phyloP scores from a whole-genome alignment of 805 yeast genomes.

The Yarrowia yakushimensis region DNA sequence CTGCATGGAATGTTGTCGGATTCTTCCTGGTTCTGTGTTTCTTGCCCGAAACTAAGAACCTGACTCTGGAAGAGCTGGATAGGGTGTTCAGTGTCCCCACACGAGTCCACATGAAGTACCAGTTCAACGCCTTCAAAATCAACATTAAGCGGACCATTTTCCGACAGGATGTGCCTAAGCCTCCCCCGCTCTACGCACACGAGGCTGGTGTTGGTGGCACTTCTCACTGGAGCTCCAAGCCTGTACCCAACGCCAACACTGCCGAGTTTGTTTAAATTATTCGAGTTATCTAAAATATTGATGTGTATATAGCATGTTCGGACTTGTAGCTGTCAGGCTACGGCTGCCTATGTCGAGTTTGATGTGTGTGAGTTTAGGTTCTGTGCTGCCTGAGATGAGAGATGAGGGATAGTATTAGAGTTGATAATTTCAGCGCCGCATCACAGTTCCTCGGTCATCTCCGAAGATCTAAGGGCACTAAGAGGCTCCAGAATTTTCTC shows the following conservation, averaged over 20 bases:
- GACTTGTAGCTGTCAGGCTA: no score
- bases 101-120: conserved; percentile 51
- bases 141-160: conserved; percentile 30
- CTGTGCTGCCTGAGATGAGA: not conserved
- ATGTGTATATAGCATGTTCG: not conserved
- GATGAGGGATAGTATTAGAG: no score
- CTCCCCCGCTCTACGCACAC: conserved; percentile 22
- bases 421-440: no score
- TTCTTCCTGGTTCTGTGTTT: conserved; percentile 54
- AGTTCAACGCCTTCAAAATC: conserved; percentile 38
- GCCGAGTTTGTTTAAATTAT: conserved; percentile 6
- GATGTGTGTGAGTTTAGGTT: not conserved
- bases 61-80: conserved; percentile 74
- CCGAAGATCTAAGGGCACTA: no score
- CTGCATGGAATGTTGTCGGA: conserved; percentile 78
- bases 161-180: conserved; percentile 28
- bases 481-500: no score
- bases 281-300: not conserved
- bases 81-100: conserved; percentile 64
- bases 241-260: not conserved
- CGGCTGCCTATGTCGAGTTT: no score
- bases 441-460: no score
- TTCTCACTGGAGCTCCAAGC: conserved; percentile 15
- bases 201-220: conserved; percentile 5
- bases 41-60: conserved; percentile 65